A percentile compares a stretch with the other conserved stretches of the same genome.
phyloP scores from a whole-genome alignment of 768 basidiomycete species.

The Psilocybe tampanensis region DNA sequence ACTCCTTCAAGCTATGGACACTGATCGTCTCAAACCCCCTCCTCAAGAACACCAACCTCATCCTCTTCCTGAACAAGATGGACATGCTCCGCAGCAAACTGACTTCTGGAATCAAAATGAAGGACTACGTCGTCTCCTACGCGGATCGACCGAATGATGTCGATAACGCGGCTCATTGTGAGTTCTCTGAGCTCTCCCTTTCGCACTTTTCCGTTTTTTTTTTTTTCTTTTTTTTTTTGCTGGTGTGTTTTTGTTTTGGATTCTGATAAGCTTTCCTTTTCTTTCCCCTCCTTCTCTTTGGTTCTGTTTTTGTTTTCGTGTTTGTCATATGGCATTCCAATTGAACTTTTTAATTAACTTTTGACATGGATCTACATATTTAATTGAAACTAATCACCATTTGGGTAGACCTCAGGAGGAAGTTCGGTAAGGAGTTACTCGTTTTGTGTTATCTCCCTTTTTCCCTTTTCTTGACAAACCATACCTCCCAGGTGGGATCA shows the following conservation, averaged over 20 bases:
- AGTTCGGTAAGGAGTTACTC: constrained; percentile 40
- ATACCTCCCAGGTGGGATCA: constrained; percentile 36
- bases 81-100: constrained; percentile 74
- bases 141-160: constrained; percentile 69
- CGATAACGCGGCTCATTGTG: constrained; percentile 69
- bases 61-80: constrained; percentile 83
- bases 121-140: constrained; percentile 74
- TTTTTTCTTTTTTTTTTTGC: too few species aligned
- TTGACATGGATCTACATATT: constrained; percentile 4
- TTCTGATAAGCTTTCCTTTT: constrained; percentile 1
- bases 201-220: too few species aligned
- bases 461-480: not conserved
- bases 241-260: too few species aligned
- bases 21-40: constrained; percentile 72
- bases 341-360: too few species aligned
- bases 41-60: constrained; percentile 69
- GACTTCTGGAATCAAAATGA: constrained; percentile 59
- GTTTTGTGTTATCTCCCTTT: not conserved
- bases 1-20: constrained; percentile 78
- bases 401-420: constrained; percentile 41
- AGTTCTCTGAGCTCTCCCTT: too few species aligned
- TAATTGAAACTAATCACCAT: constrained; percentile 2
- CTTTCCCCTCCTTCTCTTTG: too few species aligned
- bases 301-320: too few species aligned
- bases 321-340: too few species aligned